A percentile compares a stretch with the other conserved stretches of the same genome.
phyloP scores from a whole-genome alignment of 2,329 filamentous ascomycete species.

The Ophiostoma quercus region DNA sequence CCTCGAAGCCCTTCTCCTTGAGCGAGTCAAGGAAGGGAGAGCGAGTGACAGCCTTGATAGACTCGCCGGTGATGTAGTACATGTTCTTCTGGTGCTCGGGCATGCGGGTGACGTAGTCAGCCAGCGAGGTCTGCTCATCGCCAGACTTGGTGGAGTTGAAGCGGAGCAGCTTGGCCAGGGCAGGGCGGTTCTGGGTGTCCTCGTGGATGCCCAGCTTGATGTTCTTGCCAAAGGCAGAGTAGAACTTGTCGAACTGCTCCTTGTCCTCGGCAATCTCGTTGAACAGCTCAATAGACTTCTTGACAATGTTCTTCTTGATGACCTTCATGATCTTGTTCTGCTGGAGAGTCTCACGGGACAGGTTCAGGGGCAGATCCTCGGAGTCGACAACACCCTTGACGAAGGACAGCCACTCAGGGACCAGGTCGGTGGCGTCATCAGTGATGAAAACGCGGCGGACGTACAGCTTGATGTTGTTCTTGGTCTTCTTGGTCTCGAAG shows the following conservation, averaged over 20 bases:
- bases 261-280: slow-evolving; percentile 98
- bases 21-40: slow-evolving; percentile 98
- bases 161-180: slow-evolving; percentile 95
- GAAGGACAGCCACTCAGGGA: slow-evolving; percentile 98
- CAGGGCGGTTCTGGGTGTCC: slow-evolving; percentile 91
- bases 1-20: slow-evolving; percentile 99
- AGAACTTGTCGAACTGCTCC: slow-evolving; percentile 99
- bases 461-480: slow-evolving; percentile 99
- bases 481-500: slow-evolving; percentile 99
- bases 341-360: slow-evolving; percentile 99
- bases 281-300: slow-evolving; percentile 99
- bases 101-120: slow-evolving; percentile 99
- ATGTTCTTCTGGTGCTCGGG: slow-evolving; percentile 99
- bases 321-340: slow-evolving; percentile 99
- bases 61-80: slow-evolving; percentile 99
- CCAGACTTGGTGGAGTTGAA: slow-evolving; percentile 99
- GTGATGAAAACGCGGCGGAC: slow-evolving; percentile 99
- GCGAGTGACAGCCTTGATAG: slow-evolving; percentile 94
- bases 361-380: slow-evolving; percentile 97
- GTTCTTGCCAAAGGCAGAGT: slow-evolving; percentile 99
- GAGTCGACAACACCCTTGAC: slow-evolving; percentile 99
- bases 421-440: slow-evolving; percentile 96
- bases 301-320: slow-evolving; percentile 99
- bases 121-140: slow-evolving; percentile 88
- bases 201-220: slow-evolving; percentile 99